phyloP scores from a whole-genome alignment of 140 eudicot genomes.

The Ambrosia hybrid region DNA sequence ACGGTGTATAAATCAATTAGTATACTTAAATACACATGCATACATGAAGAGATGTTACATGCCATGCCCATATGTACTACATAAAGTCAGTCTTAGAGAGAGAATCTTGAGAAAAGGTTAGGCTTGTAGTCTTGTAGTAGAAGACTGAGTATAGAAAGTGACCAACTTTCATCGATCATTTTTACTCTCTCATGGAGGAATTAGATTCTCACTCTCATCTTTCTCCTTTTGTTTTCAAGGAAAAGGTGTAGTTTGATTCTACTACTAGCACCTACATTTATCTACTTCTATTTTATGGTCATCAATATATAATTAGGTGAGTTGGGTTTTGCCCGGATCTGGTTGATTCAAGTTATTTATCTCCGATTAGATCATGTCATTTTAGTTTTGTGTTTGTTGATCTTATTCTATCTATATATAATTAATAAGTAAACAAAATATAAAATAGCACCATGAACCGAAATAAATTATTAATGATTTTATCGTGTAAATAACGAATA shows the following conservation, averaged over 20 bases:
- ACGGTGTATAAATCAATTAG: too few relatives aligned
- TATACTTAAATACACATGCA: too few relatives aligned
- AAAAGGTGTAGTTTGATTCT: slow-evolving; percentile 45
- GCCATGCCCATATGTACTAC: neutral
- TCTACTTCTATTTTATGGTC: slow-evolving; percentile 1
- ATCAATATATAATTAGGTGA: neutral
- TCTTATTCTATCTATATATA: neutral
- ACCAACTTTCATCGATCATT: slow-evolving; percentile 49
- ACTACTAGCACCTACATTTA: slow-evolving; percentile 23
- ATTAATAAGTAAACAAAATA: neutral
- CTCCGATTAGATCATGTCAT: neutral
- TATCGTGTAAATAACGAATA: too few relatives aligned
- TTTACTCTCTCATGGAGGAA: slow-evolving; percentile 39
- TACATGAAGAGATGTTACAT: neutral
- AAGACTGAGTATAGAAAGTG: slow-evolving; percentile 46
- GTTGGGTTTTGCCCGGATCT: neutral
- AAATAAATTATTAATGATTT: neutral
- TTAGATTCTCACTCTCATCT: slow-evolving; percentile 45
- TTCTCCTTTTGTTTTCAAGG: slow-evolving; percentile 41
- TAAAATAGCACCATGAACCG: neutral
- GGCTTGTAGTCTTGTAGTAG: slow-evolving; percentile 47
- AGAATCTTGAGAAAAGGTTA: slow-evolving; percentile 37
- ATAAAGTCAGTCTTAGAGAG: neutral
- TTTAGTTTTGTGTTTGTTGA: neutral
- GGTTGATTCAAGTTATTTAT: neutral